These are phyloP conservation scores for Amauroascus niger DNA, from an alignment of 2,329 filamentous ascomycete species.

Conservation along the genomic window DNA sequence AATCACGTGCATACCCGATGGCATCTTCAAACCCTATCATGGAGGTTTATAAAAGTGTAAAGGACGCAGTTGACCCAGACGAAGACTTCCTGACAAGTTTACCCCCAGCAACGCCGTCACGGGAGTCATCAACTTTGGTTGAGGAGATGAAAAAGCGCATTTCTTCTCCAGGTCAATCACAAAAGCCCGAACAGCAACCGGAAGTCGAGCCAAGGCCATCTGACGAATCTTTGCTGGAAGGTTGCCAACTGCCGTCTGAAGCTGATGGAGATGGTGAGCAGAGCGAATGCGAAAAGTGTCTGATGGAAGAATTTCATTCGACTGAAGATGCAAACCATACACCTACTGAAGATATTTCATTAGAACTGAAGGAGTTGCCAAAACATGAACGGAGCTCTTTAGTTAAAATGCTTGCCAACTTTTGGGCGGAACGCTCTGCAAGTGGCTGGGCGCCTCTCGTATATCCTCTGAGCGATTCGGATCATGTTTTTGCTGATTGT, in stretches of 20 bases:
- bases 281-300: slow-evolving; percentile 63
- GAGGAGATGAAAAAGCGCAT: slow-evolving; percentile 24
- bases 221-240: slow-evolving; percentile 19
- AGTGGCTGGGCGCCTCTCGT: slow-evolving; percentile 89
- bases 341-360: slow-evolving; percentile 44
- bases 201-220: slow-evolving; percentile 20
- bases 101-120: slow-evolving; percentile 10
- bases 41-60: slow-evolving; percentile 87
- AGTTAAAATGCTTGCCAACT: slow-evolving; percentile 92
- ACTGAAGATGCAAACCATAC: slow-evolving; percentile 44
- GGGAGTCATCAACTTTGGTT: slow-evolving; percentile 16
- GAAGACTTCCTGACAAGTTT: slow-evolving; percentile 41
- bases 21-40: slow-evolving; percentile 93
- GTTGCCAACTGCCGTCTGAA: slow-evolving; percentile 48
- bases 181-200: slow-evolving; percentile 15
- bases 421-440: slow-evolving; percentile 95
- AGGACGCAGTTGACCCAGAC: slow-evolving; percentile 74
- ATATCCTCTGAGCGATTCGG: slow-evolving; percentile 76
- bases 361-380: slow-evolving; percentile 63
- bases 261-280: slow-evolving; percentile 55
- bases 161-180: slow-evolving; percentile 18
- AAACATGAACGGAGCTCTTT: slow-evolving; percentile 89
- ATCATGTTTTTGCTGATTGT: slow-evolving; percentile 94
- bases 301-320: slow-evolving; percentile 48
- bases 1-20: slow-evolving; percentile 74